Percentiles rank a stretch among this genome's conserved stretches.
phyloP scores from a whole-genome alignment of 2,329 filamentous ascomycete species.

The Xylariaceae sp. region DNA sequence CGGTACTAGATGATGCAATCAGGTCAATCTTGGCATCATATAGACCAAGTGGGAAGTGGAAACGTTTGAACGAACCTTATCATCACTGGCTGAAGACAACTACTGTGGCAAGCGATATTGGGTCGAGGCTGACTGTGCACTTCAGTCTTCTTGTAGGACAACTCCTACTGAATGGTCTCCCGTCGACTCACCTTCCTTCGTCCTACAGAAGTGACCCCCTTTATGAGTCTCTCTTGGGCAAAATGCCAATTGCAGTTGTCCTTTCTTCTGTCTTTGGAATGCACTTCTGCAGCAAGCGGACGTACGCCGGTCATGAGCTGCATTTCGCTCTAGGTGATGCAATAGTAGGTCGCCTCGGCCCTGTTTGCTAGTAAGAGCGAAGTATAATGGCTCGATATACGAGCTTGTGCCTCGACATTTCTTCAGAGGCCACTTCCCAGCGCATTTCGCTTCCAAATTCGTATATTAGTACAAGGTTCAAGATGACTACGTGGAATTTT shows the following conservation, averaged over 20 bases:
- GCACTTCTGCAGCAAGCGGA: constrained; percentile 37
- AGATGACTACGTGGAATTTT: constrained; percentile 33
- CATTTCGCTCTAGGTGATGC: constrained; percentile 34
- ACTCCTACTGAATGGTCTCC: constrained; percentile 51
- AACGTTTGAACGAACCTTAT: constrained; percentile 21
- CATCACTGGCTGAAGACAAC: constrained; percentile 22
- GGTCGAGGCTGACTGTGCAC: constrained; percentile 33
- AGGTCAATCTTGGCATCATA: constrained; percentile 26
- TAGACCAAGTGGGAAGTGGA: constrained; percentile 7
- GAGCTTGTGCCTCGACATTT: constrained; percentile 35
- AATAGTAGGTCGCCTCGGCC: background rate
- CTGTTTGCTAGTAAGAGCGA: constrained; percentile 1
- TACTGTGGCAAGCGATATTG: background rate
- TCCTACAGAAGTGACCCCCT: constrained; percentile 40
- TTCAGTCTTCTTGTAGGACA: constrained; percentile 51
- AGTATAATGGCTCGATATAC: background rate
- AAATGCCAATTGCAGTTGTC: constrained; percentile 41
- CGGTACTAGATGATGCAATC: background rate
- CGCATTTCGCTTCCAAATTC: constrained; percentile 37
- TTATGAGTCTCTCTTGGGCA: constrained; percentile 46
- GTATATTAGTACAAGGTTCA: constrained; percentile 46
- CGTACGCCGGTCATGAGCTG: constrained; percentile 31
- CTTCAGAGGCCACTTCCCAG: constrained; percentile 33
- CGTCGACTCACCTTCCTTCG: constrained; percentile 44
- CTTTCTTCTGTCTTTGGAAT: constrained; percentile 38